Conservation (phyloP, 1,139 yeast species). For the Trichomonascaceae sp. region DNA sequence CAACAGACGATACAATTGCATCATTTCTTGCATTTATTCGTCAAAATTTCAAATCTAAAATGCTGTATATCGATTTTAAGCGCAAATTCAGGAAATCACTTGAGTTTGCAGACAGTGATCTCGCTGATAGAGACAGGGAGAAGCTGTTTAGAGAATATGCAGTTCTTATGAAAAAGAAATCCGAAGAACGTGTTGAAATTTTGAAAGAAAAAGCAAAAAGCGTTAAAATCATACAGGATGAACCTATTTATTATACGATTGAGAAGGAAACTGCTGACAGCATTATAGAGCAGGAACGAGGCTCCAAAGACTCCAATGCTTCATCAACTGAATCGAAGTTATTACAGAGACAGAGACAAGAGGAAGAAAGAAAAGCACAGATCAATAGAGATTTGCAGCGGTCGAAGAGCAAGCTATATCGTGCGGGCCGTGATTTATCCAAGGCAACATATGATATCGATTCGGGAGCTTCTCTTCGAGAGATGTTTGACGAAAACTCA, state of each 20-base stretch:
- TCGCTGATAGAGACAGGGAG: constrained; percentile 39
- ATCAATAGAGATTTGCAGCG: neutral
- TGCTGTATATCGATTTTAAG: constrained; percentile 43
- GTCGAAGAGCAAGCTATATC: constrained; percentile 2
- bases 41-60: constrained; percentile 28
- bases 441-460: constrained; percentile 2
- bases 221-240: constrained; percentile 10
- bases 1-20: constrained; percentile 18
- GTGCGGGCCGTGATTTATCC: neutral
- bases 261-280: neutral
- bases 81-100: constrained; percentile 33
- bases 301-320: neutral
- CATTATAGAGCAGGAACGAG: neutral
- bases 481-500: neutral
- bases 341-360: constrained; percentile 1
- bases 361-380: neutral
- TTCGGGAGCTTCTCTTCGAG: neutral
- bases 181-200: constrained; percentile 11
- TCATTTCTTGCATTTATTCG: constrained; percentile 33
- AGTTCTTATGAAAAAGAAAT: constrained; percentile 13
- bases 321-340: neutral
- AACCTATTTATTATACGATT: constrained; percentile 13
- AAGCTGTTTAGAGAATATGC: constrained; percentile 35
- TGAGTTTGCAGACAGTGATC: constrained; percentile 26
- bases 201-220: constrained; percentile 3